These are phyloP conservation scores for Rubus idaeus DNA, from an alignment of 306 rosid genomes.

Conservation along the genomic window DNA sequence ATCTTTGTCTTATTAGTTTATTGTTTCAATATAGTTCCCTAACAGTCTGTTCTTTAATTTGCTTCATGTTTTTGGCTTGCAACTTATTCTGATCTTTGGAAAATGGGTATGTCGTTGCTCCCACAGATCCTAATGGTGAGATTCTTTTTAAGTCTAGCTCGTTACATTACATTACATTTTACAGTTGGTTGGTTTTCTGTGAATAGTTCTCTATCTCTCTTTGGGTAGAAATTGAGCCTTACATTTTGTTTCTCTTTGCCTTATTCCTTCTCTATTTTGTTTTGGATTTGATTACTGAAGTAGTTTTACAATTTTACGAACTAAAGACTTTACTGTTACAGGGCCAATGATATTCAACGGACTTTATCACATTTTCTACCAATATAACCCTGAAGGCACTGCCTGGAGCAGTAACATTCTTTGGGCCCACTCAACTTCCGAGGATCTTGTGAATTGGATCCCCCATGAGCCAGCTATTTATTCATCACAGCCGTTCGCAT, in stretches of 20 bases:
- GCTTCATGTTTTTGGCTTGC: neutral
- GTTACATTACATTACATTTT: too few species aligned
- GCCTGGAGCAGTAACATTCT: slow-evolving; percentile 68
- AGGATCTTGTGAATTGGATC: slow-evolving; percentile 72
- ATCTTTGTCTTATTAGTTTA: neutral
- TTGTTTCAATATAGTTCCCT: neutral
- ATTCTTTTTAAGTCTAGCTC: neutral
- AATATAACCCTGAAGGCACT: slow-evolving; percentile 68
- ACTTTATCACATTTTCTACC: slow-evolving; percentile 71
- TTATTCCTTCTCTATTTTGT: neutral
- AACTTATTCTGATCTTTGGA: slow-evolving; percentile 21
- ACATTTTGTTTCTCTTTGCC: neutral
- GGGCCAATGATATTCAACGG: slow-evolving; percentile 66
- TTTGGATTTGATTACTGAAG: neutral
- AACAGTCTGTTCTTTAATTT: neutral
- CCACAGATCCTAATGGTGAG: slow-evolving; percentile 87
- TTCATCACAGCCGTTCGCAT: slow-evolving; percentile 62
- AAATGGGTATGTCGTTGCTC: slow-evolving; percentile 26
- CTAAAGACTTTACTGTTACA: neutral
- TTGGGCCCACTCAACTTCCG: slow-evolving; percentile 84
- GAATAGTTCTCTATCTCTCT: too few species aligned
- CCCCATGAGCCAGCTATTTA: slow-evolving; percentile 61
- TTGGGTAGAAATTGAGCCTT: too few species aligned
- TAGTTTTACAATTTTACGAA: too few species aligned
- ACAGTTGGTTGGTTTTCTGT: too few species aligned